Evolutionary conservation across 805 yeast genomes (phyloP).

Genomic region (Saccharomycopsis schoenii): DNA sequence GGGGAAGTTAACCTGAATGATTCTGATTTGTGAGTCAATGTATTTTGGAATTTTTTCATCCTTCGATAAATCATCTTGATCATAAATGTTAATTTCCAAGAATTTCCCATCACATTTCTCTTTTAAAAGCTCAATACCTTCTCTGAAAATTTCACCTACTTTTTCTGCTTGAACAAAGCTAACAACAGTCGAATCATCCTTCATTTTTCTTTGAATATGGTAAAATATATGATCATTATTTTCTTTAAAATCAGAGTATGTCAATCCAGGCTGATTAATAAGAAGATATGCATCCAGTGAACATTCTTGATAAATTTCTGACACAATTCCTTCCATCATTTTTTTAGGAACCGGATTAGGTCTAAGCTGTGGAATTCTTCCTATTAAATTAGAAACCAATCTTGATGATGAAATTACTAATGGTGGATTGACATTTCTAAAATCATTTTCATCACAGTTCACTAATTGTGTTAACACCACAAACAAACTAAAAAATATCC

Average conservation of each 20-base stretch:
- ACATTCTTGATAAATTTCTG: conserved; percentile 32
- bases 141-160: conserved; percentile 18
- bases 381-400: conserved; percentile 7
- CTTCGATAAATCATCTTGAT: conserved; percentile 33
- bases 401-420: conserved; percentile 14
- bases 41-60: conserved; percentile 40
- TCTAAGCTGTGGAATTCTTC: conserved; percentile 7
- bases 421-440: conserved; percentile 10
- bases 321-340: conserved; percentile 24
- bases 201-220: conserved; percentile 39
- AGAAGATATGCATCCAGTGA: conserved; percentile 47
- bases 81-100: conserved; percentile 41
- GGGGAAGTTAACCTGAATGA: conserved; percentile 50
- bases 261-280: conserved; percentile 44
- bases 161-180: conserved; percentile 44
- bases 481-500: not conserved
- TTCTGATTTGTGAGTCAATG: conserved; percentile 52
- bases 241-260: conserved; percentile 35
- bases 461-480: not conserved
- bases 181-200: conserved; percentile 50
- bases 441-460: not conserved
- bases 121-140: conserved; percentile 26
- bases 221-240: conserved; percentile 33
- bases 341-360: conserved; percentile 22
- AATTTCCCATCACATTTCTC: conserved; percentile 36